A percentile compares a stretch with the other conserved stretches of the same genome.
Conservation (phyloP, 352 stramenopile species). For the Phytophthora ohioensis region DNA sequence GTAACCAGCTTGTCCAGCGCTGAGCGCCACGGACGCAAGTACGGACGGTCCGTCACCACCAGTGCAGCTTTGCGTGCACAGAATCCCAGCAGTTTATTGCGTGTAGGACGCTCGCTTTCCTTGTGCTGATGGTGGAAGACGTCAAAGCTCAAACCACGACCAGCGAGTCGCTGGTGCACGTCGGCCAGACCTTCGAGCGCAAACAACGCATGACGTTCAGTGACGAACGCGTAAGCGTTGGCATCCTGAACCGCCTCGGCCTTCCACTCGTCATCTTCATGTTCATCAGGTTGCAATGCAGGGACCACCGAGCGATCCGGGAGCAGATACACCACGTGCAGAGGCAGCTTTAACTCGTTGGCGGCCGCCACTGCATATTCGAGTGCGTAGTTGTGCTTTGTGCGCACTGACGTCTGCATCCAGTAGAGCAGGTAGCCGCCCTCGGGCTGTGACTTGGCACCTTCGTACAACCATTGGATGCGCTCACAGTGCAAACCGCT, state of each 20-base stretch:
- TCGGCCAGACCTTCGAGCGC: conserved; percentile 72
- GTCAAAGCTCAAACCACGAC: conserved; percentile 65
- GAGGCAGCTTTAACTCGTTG: conserved; percentile 67
- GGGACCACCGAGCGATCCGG: conserved; percentile 59
- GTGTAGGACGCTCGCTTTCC: conserved; percentile 16
- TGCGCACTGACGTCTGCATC: conserved; percentile 89
- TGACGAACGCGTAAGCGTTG: conserved; percentile 71
- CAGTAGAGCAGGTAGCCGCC: conserved; percentile 79
- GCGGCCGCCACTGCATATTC: conserved; percentile 79
- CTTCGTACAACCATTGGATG: conserved; percentile 82
- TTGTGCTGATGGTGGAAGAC: conserved; percentile 68
- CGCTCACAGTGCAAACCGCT: conserved; percentile 71
- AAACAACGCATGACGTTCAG: conserved; percentile 80
- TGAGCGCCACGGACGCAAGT: conserved; percentile 67
- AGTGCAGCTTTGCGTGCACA: conserved; percentile 64
- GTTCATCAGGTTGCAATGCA: conserved; percentile 1
- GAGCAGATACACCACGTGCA: conserved; percentile 83
- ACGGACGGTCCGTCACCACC: conserved; percentile 83
- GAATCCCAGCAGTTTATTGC: conserved; percentile 50
- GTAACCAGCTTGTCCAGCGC: conserved; percentile 54
- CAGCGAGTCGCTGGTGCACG: conserved; percentile 48
- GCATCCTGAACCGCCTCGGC: conserved; percentile 50
- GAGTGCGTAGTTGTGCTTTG: conserved; percentile 86
- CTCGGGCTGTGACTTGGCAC: conserved; percentile 24
- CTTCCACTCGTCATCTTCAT: conserved; percentile 41